A percentile compares a stretch with the other conserved stretches of the same genome.
Conservation (phyloP, 139 green algal species). For the Zygnema cylindricum region DNA sequence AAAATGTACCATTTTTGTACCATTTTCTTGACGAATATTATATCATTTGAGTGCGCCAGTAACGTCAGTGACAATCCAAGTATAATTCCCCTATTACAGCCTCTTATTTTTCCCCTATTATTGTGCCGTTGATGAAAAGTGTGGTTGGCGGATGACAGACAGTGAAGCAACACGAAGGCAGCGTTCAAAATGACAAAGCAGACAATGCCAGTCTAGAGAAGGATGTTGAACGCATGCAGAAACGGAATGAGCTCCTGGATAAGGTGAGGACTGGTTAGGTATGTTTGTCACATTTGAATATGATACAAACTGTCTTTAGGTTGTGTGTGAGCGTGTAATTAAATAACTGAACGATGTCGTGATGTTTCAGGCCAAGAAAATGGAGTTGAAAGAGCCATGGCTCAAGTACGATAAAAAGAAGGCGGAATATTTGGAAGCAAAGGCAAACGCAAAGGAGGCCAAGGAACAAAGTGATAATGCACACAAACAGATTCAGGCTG, state of each 20-base stretch:
- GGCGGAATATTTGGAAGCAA: conserved; percentile 42
- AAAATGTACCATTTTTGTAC: too few species aligned
- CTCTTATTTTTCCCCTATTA: too few species aligned
- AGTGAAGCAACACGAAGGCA: conserved; percentile 16
- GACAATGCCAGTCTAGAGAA: conserved; percentile 71
- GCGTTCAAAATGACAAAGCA: conserved; percentile 48
- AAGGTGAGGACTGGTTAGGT: too few species aligned
- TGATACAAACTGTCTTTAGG: conserved; percentile 1
- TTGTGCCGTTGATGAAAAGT: too few species aligned
- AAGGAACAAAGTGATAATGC: neutral
- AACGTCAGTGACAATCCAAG: too few species aligned
- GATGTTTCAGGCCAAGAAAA: conserved; percentile 44
- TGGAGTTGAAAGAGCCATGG: conserved; percentile 69
- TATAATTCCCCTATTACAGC: too few species aligned
- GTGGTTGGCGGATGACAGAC: conserved; percentile 7
- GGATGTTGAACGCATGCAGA: conserved; percentile 74
- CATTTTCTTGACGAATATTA: too few species aligned
- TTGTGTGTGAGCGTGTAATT: too few species aligned
- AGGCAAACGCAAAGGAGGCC: conserved; percentile 47
- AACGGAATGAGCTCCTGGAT: conserved; percentile 65
- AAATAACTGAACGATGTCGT: too few species aligned
- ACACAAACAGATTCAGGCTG: neutral
- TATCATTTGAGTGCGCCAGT: too few species aligned
- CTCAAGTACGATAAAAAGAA: conserved; percentile 56
- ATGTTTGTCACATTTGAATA: neutral